Conservation (phyloP, 495 filamentous ascomycete genomes). For the Parachaetomium inaequale region DNA sequence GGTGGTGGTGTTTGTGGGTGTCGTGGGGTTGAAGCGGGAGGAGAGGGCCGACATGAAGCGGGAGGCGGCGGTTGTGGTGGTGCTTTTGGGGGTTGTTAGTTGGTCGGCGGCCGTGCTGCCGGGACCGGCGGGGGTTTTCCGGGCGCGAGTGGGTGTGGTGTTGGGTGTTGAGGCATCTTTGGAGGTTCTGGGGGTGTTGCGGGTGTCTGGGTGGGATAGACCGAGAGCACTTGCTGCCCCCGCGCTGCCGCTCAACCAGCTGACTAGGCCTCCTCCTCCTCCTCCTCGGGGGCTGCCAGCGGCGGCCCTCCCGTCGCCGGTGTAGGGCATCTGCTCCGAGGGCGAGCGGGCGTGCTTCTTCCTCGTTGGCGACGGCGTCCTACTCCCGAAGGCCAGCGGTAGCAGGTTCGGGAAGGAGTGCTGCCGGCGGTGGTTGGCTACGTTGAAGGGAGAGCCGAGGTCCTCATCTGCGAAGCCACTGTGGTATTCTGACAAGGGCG, state of each 20-base stretch:
- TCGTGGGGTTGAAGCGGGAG: conserved; percentile 37
- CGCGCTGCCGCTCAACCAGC: conserved; percentile 35
- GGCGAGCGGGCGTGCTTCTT: conserved; percentile 24
- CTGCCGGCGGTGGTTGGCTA: conserved; percentile 39
- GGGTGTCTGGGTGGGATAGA: conserved; percentile 11
- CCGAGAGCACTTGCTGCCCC: conserved; percentile 21
- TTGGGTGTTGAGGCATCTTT: conserved; percentile 23
- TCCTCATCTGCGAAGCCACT: conserved; percentile 35
- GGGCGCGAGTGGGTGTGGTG: conserved; percentile 34
- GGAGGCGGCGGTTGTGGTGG: conserved; percentile 32
- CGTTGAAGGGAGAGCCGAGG: conserved; percentile 23
- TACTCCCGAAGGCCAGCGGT: conserved; percentile 31
- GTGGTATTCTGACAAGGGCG: conserved; percentile 36
- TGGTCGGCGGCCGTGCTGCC: conserved; percentile 10
- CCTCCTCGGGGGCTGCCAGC: conserved; percentile 25
- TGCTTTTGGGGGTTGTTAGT: conserved; percentile 37
- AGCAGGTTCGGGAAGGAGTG: conserved; percentile 41
- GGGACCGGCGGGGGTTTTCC: conserved; percentile 15
- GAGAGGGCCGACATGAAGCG: conserved; percentile 46
- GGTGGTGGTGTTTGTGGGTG: conserved; percentile 13
- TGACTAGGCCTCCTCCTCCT: conserved; percentile 29
- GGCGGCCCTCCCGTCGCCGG: conserved; percentile 35
- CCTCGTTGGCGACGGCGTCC: conserved; percentile 33
- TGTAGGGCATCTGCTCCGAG: conserved; percentile 44
- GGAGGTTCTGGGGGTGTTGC: not conserved